These are phyloP conservation scores for Pseudocercospora crystallina DNA, from an alignment of 2,329 filamentous ascomycete species.

Conservation along the genomic window DNA sequence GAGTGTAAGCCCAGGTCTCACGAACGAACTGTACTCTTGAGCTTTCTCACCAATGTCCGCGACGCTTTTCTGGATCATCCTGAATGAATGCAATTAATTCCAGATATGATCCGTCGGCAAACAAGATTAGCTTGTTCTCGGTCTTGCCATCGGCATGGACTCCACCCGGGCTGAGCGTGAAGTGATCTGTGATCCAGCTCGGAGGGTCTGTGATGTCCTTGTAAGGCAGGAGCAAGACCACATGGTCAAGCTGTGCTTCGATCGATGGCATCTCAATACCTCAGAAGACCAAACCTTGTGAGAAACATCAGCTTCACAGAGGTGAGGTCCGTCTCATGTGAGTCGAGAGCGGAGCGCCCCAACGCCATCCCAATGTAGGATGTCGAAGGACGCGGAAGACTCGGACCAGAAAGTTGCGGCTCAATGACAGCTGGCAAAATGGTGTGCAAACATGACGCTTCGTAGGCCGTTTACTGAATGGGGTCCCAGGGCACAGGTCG, in stretches of 20 bases:
- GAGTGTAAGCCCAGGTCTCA: too few relatives aligned
- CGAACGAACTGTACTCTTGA: neutral
- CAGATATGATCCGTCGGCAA: constrained; percentile 64
- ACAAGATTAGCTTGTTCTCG: constrained; percentile 62
- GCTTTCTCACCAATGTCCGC: constrained; percentile 58
- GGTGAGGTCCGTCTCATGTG: too few relatives aligned
- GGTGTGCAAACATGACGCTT: too few relatives aligned
- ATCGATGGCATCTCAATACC: constrained; percentile 6
- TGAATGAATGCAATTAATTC: constrained; percentile 65
- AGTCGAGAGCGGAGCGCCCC: too few relatives aligned
- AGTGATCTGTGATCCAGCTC: constrained; percentile 52
- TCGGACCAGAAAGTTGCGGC: too few relatives aligned
- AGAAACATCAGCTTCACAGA: too few relatives aligned
- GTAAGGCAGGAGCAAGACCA: constrained; percentile 63
- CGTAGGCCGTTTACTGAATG: too few relatives aligned
- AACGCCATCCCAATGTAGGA: too few relatives aligned
- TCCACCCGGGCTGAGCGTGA: constrained; percentile 62
- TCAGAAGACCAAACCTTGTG: too few relatives aligned
- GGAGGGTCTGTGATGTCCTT: constrained; percentile 50
- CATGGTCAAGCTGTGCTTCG: constrained; percentile 56
- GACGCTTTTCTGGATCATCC: constrained; percentile 42
- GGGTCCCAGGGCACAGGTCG: too few relatives aligned
- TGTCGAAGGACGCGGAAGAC: too few relatives aligned
- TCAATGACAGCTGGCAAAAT: too few relatives aligned
- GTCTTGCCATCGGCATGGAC: constrained; percentile 61